A percentile compares a stretch with the other conserved stretches of the same genome.
These are phyloP conservation scores for Albophoma yamanashiensis DNA, from an alignment of 2,329 filamentous ascomycete genomes.

Conservation along the genomic window DNA sequence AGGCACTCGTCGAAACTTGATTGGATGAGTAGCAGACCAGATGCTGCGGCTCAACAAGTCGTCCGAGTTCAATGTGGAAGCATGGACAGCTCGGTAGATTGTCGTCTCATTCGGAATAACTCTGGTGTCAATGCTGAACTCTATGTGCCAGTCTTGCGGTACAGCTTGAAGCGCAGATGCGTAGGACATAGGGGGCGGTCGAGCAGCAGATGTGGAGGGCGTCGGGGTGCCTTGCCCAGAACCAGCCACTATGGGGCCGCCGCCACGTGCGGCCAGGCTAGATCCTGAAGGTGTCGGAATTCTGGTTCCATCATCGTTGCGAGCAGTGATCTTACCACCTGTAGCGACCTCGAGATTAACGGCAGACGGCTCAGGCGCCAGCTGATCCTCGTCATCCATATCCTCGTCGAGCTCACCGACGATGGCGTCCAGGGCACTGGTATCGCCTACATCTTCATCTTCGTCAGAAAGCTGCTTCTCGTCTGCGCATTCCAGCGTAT, in stretches of 20 bases:
- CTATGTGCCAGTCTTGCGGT: slow-evolving; percentile 93
- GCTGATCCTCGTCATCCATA: slow-evolving; percentile 60
- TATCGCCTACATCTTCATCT: slow-evolving; percentile 56
- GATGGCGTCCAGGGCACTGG: slow-evolving; percentile 66
- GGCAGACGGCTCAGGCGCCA: slow-evolving; percentile 63
- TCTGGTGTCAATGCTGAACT: slow-evolving; percentile 81
- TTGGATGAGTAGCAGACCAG: slow-evolving; percentile 82
- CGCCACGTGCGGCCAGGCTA: slow-evolving; percentile 26
- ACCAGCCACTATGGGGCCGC: slow-evolving; percentile 21
- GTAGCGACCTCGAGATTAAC: slow-evolving; percentile 86
- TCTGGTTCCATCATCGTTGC: slow-evolving; percentile 82
- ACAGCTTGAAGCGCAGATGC: slow-evolving; percentile 69
- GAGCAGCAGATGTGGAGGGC: slow-evolving; percentile 45
- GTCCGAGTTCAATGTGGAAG: slow-evolving; percentile 36
- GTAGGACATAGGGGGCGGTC: slow-evolving; percentile 58
- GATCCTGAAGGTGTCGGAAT: slow-evolving; percentile 70
- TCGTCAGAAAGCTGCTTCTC: slow-evolving; percentile 74
- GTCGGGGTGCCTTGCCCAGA: slow-evolving; percentile 33
- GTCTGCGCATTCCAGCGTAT: slow-evolving; percentile 83
- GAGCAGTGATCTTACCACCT: slow-evolving; percentile 79
- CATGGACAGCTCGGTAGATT: slow-evolving; percentile 89
- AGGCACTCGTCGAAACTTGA: slow-evolving; percentile 80
- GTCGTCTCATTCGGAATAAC: slow-evolving; percentile 85
- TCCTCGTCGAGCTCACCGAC: slow-evolving; percentile 87
- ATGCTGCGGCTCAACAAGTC: slow-evolving; percentile 66